Evolutionary conservation across 164 flowering plant genomes (phyloP).

Genomic region (Aristolochia fimbriata): DNA sequence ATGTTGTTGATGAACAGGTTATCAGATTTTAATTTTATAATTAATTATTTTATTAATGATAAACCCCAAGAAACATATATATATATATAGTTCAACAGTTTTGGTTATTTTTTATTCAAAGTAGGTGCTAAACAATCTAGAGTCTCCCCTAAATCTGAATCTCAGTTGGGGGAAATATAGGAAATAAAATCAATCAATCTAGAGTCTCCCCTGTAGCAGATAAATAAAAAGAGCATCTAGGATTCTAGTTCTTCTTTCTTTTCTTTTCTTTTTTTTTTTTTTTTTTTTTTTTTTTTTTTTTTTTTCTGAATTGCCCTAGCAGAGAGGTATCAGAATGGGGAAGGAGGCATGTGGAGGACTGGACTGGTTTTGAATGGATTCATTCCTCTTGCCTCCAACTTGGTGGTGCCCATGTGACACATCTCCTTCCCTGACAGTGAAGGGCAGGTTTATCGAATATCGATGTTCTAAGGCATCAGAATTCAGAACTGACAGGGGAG

Average conservation of each 20-base stretch:
- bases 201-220: neutral
- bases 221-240: neutral
- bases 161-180: neutral
- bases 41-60: neutral
- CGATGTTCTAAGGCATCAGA: neutral
- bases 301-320: no score
- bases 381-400: slow-evolving; percentile 4
- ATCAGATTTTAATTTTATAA: neutral
- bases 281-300: no score
- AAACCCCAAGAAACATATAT: neutral
- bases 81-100: no score
- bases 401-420: slow-evolving; percentile 21
- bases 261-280: no score
- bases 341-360: slow-evolving; percentile 19
- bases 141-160: neutral
- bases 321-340: slow-evolving; percentile 8
- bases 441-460: slow-evolving; percentile 2
- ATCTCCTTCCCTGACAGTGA: slow-evolving; percentile 8
- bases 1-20: neutral
- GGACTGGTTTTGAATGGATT: slow-evolving; percentile 5
- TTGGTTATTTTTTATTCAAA: no score
- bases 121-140: no score
- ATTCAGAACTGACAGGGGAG: neutral
- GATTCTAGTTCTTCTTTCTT: neutral
- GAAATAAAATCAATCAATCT: neutral